Evolutionary conservation across 208 protist species (phyloP).

Genomic region (Trypanosoma platydactyli): DNA sequence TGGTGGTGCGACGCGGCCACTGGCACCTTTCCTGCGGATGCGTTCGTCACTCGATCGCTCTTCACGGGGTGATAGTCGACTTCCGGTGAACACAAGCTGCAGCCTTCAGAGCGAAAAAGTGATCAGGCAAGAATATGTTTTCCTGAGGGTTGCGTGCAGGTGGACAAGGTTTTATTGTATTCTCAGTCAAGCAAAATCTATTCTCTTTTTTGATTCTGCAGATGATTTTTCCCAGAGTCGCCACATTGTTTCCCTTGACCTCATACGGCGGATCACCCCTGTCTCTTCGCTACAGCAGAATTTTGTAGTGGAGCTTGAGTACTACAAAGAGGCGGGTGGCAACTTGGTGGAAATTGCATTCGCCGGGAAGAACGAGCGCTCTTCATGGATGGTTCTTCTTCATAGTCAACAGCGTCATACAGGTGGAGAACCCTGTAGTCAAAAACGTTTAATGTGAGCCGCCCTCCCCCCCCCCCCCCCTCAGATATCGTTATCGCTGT

Average conservation of each 20-base stretch:
- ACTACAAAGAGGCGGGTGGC: conserved; percentile 3
- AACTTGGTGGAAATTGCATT: conserved; percentile 17
- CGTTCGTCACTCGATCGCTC: conserved; percentile 5
- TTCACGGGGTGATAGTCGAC: not conserved
- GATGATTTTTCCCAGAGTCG: conserved; percentile 18
- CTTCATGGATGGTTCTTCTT: conserved; percentile 6
- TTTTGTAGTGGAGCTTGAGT: conserved; percentile 9
- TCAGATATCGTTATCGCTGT: too few relatives aligned
- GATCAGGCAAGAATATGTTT: conserved; percentile 18
- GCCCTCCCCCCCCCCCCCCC: too few relatives aligned
- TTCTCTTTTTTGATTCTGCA: conserved; percentile 18
- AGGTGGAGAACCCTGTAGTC: not conserved
- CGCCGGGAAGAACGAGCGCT: conserved; percentile 4
- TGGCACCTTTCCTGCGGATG: too few relatives aligned
- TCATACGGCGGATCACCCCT: not conserved
- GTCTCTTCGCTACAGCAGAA: conserved; percentile 4
- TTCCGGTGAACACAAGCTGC: conserved; percentile 11
- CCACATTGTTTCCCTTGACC: conserved; percentile 5
- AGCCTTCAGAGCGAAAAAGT: conserved; percentile 8
- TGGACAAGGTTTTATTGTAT: conserved; percentile 15
- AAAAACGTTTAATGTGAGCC: not conserved
- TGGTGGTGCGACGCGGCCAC: not conserved
- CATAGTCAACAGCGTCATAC: not conserved
- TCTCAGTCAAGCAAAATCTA: conserved; percentile 3
- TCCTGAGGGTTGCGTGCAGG: conserved; percentile 4